Evolutionary conservation across 345 rosid species (phyloP), one percentile per base, ranked within the genome.

Genomic region (Populus alba): DNA sequence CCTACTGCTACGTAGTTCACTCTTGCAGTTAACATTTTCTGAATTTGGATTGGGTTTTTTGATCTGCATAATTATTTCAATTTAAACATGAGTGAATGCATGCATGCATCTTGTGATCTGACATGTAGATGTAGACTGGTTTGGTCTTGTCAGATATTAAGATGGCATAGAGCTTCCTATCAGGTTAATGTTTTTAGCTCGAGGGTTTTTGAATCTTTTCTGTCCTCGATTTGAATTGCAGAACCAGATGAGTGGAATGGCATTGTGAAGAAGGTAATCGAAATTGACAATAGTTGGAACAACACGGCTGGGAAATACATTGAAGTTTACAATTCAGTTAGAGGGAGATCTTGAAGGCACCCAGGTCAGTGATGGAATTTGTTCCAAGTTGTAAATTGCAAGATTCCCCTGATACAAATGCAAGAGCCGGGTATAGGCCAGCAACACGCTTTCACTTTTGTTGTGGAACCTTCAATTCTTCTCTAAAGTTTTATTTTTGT

Each of bases 241-340:
- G 92, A 84, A 77, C 81, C 86, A 22, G 84, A 75, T 1, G 81
- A 86, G 74, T 87, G 92, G 92, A 79, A 70, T 25, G 45, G 68
- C 77, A 79, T 83, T 22, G 87, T 85, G 35, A 61, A 25, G 78
- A 84, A 82, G 84, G 78, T 80, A 8, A 78, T 85, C 75, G 80
- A 83, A 77, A 83, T 83, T 1, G 92, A 89, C 81, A 85, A 87
- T 69, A 81, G 90, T 81, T 89, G 92, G 90, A 85, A 85, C 80
- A 87, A 79, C 69, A 75, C 88, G 2, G 89, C 90, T 3, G 84
- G 87, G 33, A 86, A 87, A 63, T 89, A 89, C 74, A 72, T 89
- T 22, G 83, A 86, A 41, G 67, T 82, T 13, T 87, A 89, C 80
- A 77, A 83, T 72, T 86, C 89, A 1, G 81, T 86, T 35, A 68